A percentile compares a stretch with the other conserved stretches of the same genome.
phyloP scores from a whole-genome alignment of 371 early-diverging fungal genomes.

The Phascolomyces articulosus region DNA sequence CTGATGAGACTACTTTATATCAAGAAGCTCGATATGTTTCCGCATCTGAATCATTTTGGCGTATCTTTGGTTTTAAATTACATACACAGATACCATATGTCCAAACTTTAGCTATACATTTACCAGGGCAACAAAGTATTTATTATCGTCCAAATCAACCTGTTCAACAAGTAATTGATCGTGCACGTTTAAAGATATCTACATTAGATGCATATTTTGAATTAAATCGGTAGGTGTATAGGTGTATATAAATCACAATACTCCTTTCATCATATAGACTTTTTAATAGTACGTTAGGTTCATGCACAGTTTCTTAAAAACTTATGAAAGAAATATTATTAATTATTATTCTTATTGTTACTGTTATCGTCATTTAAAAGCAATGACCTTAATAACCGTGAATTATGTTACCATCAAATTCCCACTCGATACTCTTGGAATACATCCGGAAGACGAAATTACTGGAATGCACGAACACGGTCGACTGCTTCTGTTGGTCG shows the following conservation, averaged over 20 bases:
- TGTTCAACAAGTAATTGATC: conserved; percentile 12
- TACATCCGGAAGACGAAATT: too few species aligned
- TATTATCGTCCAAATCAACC: conserved; percentile 10
- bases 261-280: neutral
- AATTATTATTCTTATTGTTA: too few species aligned
- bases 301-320: too few species aligned
- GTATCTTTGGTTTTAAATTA: conserved; percentile 26
- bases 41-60: conserved; percentile 28
- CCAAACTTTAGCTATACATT: conserved; percentile 21
- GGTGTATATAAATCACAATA: too few species aligned
- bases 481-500: neutral
- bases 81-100: conserved; percentile 20
- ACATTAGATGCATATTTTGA: neutral
- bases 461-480: too few species aligned
- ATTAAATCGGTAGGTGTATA: neutral
- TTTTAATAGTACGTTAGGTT: too few species aligned
- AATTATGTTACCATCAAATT: conserved; percentile 1
- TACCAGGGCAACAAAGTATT: conserved; percentile 18
- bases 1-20: conserved; percentile 19
- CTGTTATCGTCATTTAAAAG: conserved; percentile 22
- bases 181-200: neutral
- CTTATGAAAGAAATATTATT: too few species aligned
- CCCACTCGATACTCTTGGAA: neutral
- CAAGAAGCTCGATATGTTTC: conserved; percentile 34
- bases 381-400: neutral